These are phyloP conservation scores for Acacia pycnantha DNA, from an alignment of 331 rosid species.

Conservation along the genomic window DNA sequence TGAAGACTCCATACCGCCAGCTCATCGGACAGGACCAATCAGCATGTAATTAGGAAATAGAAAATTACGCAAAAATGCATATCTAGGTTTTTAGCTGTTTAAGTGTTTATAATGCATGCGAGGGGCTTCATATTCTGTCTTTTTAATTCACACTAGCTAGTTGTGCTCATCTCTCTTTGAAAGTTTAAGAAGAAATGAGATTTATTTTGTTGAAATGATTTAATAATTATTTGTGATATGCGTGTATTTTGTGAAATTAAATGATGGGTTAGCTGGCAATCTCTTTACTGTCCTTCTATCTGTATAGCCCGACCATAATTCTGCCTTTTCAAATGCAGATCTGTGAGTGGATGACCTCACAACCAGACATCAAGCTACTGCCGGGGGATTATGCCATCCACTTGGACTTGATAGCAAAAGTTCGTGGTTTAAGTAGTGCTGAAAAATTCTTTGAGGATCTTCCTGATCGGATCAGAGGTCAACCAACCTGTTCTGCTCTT, in stretches of 20 bases:
- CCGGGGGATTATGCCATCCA: slow-evolving; percentile 88
- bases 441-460: slow-evolving; percentile 95
- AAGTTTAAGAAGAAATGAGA: neutral
- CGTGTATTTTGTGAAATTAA: neutral
- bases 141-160: neutral
- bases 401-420: slow-evolving; percentile 90
- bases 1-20: too few species aligned
- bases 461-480: slow-evolving; percentile 56
- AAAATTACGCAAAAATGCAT: neutral
- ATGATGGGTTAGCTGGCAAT: neutral
- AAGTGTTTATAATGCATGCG: neutral
- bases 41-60: neutral
- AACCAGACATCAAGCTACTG: slow-evolving; percentile 62
- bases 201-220: neutral
- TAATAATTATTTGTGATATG: neutral
- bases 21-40: too few species aligned
- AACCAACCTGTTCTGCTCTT: slow-evolving; percentile 59
- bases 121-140: neutral
- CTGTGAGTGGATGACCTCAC: slow-evolving; percentile 92
- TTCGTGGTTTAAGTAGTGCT: slow-evolving; percentile 75
- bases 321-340: slow-evolving; percentile 44
- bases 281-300: slow-evolving; percentile 2
- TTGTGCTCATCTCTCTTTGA: neutral
- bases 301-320: slow-evolving; percentile 18
- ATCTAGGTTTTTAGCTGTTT: neutral